Evolutionary conservation across 2,329 filamentous ascomycete species (phyloP).

Genomic region (Penicillium decumbens): DNA sequence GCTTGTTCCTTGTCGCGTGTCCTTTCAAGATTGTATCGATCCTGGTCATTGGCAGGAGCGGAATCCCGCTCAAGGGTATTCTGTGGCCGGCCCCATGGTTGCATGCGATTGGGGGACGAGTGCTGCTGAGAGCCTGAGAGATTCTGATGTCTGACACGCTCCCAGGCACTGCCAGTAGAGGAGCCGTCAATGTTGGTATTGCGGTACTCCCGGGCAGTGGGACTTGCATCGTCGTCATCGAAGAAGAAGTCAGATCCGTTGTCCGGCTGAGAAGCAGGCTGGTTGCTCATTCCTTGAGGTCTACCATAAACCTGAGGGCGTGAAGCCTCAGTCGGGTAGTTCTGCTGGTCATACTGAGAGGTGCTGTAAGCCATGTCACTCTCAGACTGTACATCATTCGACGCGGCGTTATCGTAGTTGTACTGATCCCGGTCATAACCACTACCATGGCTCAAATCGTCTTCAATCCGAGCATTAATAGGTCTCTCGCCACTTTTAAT

Average conservation of each 20-base stretch:
- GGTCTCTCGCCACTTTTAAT: slow-evolving; percentile 3
- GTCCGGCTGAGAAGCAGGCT: slow-evolving; percentile 4
- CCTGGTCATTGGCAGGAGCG: slow-evolving; percentile 4
- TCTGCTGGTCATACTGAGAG: background rate
- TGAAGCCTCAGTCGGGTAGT: background rate
- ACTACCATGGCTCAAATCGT: background rate
- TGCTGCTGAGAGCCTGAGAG: slow-evolving; percentile 1
- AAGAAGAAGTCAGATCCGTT: slow-evolving; percentile 28
- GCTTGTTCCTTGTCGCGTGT: slow-evolving; percentile 36
- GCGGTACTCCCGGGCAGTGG: slow-evolving; percentile 33
- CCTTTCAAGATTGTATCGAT: slow-evolving; percentile 18
- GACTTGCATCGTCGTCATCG: slow-evolving; percentile 35
- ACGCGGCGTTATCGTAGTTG: slow-evolving; percentile 1
- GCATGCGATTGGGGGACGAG: background rate
- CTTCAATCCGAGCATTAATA: slow-evolving; percentile 2
- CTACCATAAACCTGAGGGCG: slow-evolving; percentile 1
- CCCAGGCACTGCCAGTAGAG: slow-evolving; percentile 34
- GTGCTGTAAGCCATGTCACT: slow-evolving; percentile 3
- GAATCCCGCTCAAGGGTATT: background rate
- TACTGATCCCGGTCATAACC: slow-evolving; percentile 1
- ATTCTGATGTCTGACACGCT: slow-evolving; percentile 34
- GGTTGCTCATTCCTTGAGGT: background rate
- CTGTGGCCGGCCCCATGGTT: slow-evolving; percentile 11
- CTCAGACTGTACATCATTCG: slow-evolving; percentile 4
- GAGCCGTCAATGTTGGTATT: slow-evolving; percentile 10